phyloP scores from a whole-genome alignment of 2,329 filamentous ascomycete species.

The Neoarthrinium moseri region DNA sequence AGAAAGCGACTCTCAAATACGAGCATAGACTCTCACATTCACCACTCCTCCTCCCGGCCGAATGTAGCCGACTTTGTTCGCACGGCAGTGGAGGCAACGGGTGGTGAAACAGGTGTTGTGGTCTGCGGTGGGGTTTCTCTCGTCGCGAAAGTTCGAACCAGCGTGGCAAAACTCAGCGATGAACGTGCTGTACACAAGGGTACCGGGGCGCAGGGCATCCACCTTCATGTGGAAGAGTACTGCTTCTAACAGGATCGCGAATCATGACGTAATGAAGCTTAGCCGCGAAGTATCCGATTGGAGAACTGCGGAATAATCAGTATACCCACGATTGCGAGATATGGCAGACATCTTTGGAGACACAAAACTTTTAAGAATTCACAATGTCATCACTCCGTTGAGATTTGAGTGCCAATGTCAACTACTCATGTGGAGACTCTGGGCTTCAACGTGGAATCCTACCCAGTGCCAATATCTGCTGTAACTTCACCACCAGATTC shows the following conservation, averaged over 20 bases:
- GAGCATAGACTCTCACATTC: slow-evolving; percentile 39
- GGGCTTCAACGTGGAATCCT: too few relatives aligned
- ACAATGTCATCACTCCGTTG: too few relatives aligned
- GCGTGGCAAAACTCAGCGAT: slow-evolving; percentile 54
- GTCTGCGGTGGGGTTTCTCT: slow-evolving; percentile 59
- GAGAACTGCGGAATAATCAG: too few relatives aligned
- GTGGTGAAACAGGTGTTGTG: slow-evolving; percentile 60
- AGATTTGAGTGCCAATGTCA: too few relatives aligned
- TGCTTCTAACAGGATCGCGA: slow-evolving; percentile 42
- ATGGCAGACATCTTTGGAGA: too few relatives aligned
- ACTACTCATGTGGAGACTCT: too few relatives aligned
- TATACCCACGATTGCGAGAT: too few relatives aligned
- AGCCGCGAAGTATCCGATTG: too few relatives aligned
- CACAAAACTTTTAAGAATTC: too few relatives aligned
- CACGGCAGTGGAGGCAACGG: slow-evolving; percentile 53
- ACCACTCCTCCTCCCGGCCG: slow-evolving; percentile 45
- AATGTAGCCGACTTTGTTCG: slow-evolving; percentile 53
- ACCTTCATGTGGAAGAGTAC: slow-evolving; percentile 61
- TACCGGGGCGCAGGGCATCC: slow-evolving; percentile 62
- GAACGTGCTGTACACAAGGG: slow-evolving; percentile 64
- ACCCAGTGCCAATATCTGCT: too few relatives aligned
- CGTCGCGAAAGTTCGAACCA: slow-evolving; percentile 53
- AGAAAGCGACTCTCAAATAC: slow-evolving; percentile 17
- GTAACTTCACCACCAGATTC: too few relatives aligned
- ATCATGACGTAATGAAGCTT: too few relatives aligned